Evolutionary conservation across 2,329 filamentous ascomycete species (phyloP), one percentile per base, ranked within the genome.

Genomic region (Alternaria metachromatica): DNA sequence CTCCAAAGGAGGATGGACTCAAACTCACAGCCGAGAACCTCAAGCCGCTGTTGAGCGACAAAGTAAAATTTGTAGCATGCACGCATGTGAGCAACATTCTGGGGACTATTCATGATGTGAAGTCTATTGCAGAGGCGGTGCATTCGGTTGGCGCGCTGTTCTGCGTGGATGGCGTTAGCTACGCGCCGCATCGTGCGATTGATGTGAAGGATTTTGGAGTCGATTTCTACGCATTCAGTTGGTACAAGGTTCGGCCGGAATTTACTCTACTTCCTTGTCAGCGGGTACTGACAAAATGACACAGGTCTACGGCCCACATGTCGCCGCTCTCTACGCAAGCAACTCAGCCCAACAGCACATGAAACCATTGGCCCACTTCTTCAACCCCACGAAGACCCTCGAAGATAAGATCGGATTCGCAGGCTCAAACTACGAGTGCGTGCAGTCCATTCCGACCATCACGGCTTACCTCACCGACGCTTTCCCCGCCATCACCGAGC

Each of bases 191-290:
- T 76, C 84, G 91, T 5, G 82, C 82, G 8, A 80, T 95, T 11
- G 89, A 95, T 75, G 89, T 94, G 5, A 84, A 87, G 66, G 87
- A 81, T 0, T 82, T 93, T 0, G 91, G 86, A 1, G 89, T 91
- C 0, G 92, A 95, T 74, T 89, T 94, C 69, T 95, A 94, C 77
- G 73, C 85, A n/a, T 93, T 94, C 74, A 89, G 86, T 0, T 94
- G 91, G 92, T 94, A 94, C 80, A 95, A 95, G 77, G 82, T 83
- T 20, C 6, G 10, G 15, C 6, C 6, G 20, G 18, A 8, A 48
- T 44, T 3, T 15, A 2, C 21, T 20, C 15, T 26, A 11, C 2
- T 9, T 6, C 2, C 11, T 7, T 26, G 6, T 18, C 9, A n/a
- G 1, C 5, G 6, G 5, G 10, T 28, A 18, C 21, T 58, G 0